These are phyloP conservation scores for Phylloporus sp. DNA, from an alignment of 768 basidiomycete genomes.

Conservation along the genomic window DNA sequence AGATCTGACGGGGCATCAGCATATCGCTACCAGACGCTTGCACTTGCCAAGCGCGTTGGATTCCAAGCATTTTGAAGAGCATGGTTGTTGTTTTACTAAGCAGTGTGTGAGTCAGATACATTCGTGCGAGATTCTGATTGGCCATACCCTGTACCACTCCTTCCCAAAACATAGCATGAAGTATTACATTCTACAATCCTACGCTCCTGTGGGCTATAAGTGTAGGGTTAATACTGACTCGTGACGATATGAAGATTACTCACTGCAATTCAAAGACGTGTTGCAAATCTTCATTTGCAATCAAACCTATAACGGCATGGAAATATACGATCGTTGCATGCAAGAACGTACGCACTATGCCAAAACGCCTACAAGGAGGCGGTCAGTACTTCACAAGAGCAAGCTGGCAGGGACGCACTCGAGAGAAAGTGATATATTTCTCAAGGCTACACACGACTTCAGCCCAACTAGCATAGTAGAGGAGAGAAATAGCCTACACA, in stretches of 20 bases:
- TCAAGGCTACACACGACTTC: conserved; percentile 39
- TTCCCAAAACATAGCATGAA: conserved; percentile 64
- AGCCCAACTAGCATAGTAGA: conserved; percentile 16
- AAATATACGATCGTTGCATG: not conserved
- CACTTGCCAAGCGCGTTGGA: conserved; percentile 53
- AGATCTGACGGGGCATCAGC: conserved; percentile 59
- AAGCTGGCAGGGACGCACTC: conserved; percentile 9
- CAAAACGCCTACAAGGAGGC: conserved; percentile 17
- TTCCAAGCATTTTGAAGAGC: conserved; percentile 69
- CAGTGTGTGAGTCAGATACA: not conserved
- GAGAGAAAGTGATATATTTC: conserved; percentile 31
- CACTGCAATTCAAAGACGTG: conserved; percentile 28
- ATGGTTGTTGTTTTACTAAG: conserved; percentile 71
- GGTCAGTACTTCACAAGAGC: conserved; percentile 36
- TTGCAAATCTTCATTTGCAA: conserved; percentile 22
- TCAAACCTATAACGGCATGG: conserved; percentile 15
- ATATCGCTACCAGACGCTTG: conserved; percentile 20
- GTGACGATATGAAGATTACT: not conserved
- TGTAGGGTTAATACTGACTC: conserved; percentile 12
- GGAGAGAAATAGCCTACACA: conserved; percentile 38
- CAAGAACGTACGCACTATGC: conserved; percentile 11
- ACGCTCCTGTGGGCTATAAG: conserved; percentile 43
- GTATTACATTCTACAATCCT: conserved; percentile 54
- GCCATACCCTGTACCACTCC: conserved; percentile 70
- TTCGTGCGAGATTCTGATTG: not conserved